Evolutionary conservation across 768 basidiomycete species (phyloP).

Genomic region (Psilocybe cyanescens): DNA sequence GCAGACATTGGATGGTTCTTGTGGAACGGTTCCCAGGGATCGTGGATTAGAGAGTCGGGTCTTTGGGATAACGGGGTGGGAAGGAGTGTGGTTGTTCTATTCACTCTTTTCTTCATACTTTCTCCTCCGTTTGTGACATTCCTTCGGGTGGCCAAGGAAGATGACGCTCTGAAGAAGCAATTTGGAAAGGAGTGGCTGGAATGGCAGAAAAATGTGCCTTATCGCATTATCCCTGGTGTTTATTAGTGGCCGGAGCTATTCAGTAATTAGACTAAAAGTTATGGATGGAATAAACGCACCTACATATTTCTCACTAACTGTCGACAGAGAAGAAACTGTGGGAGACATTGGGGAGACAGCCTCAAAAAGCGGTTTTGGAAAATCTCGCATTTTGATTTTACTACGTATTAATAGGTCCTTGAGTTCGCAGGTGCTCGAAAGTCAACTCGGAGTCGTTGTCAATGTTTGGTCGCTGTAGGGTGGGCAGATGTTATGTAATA

Average conservation of each 20-base stretch:
- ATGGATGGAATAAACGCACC: no score
- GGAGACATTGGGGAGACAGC: no score
- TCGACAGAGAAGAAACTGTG: no score
- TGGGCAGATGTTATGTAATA: no score
- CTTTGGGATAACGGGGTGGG: slow-evolving; percentile 34
- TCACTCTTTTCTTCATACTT: slow-evolving; percentile 25
- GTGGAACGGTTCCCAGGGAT: slow-evolving; percentile 32
- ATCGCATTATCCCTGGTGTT: slow-evolving; percentile 11
- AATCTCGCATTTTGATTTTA: no score
- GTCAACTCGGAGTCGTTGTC: no score
- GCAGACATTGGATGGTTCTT: slow-evolving; percentile 32
- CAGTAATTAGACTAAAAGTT: no score
- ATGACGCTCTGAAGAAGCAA: slow-evolving; percentile 7
- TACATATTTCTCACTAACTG: no score
- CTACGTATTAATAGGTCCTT: no score
- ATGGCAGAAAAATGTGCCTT: slow-evolving; percentile 8
- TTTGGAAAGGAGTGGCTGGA: slow-evolving; percentile 15
- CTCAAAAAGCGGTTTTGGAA: no score
- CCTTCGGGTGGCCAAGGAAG: slow-evolving; percentile 9
- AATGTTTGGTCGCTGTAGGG: no score
- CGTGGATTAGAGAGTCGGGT: slow-evolving; percentile 49
- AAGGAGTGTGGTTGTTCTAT: slow-evolving; percentile 24
- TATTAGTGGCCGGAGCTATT: slow-evolving; percentile 23
- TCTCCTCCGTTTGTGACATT: slow-evolving; percentile 20
- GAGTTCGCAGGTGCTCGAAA: no score